These are phyloP conservation scores for Apiospora saccharicola DNA, from an alignment of 2,329 filamentous ascomycete species.

Conservation along the genomic window DNA sequence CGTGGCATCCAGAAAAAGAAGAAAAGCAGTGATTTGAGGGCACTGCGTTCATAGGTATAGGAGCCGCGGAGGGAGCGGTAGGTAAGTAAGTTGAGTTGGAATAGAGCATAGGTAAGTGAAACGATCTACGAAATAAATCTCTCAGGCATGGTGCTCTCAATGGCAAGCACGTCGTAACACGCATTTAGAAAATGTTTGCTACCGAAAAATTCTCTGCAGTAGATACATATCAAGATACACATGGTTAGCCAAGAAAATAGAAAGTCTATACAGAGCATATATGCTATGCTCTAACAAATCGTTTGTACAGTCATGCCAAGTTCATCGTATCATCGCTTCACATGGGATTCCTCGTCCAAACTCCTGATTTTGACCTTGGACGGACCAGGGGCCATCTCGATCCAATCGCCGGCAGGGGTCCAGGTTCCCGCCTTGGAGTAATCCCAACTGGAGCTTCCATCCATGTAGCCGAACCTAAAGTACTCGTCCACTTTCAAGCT, in stretches of 20 bases:
- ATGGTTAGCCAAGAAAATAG: not conserved
- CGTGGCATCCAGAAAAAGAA: not conserved
- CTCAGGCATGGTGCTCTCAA: too few relatives aligned
- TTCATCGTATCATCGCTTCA: slow-evolving; percentile 3
- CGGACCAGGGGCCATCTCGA: slow-evolving; percentile 68
- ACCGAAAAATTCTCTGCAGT: not conserved
- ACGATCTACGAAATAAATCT: not conserved
- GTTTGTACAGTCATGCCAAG: not conserved
- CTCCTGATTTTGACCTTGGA: slow-evolving; percentile 50
- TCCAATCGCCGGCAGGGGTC: slow-evolving; percentile 70
- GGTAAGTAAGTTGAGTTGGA: not conserved
- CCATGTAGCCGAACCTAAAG: slow-evolving; percentile 79
- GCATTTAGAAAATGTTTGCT: not conserved
- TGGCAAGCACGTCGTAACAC: too few relatives aligned
- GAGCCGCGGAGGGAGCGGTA: not conserved
- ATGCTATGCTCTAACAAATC: not conserved
- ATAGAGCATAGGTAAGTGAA: not conserved
- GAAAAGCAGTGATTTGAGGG: not conserved
- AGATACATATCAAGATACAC: not conserved
- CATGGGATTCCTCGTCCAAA: slow-evolving; percentile 27
- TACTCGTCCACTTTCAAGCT: slow-evolving; percentile 67
- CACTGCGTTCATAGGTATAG: not conserved
- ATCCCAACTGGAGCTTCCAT: slow-evolving; percentile 69
- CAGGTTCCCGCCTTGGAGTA: slow-evolving; percentile 80
- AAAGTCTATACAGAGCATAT: not conserved